A percentile compares a stretch with the other conserved stretches of the same genome.
Evolutionary conservation across 257 asterid species (phyloP).

Genomic region (Solanum tarapatanum): DNA sequence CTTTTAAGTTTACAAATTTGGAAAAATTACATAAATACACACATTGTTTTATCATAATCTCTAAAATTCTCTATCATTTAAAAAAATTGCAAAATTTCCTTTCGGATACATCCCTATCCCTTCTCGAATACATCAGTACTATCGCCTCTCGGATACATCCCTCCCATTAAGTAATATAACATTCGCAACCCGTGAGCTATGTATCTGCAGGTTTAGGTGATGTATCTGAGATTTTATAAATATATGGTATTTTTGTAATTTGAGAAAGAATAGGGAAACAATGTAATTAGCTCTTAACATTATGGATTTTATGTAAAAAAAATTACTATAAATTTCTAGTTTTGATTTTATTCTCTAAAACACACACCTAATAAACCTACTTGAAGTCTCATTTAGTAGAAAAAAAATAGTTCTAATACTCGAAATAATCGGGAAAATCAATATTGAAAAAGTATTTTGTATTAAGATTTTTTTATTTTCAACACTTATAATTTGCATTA

Average conservation of each 20-base stretch:
- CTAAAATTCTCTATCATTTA: not conserved
- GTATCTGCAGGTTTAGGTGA: not conserved
- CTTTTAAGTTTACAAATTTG: not conserved
- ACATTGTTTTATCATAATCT: too few species aligned
- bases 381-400: not conserved
- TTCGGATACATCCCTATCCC: not conserved
- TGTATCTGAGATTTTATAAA: too few species aligned
- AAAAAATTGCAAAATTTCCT: too few species aligned
- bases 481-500: not conserved
- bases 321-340: not conserved
- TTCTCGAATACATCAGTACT: not conserved
- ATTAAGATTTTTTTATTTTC: not conserved
- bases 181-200: not conserved
- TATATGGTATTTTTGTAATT: not conserved
- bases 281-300: not conserved
- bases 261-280: not conserved
- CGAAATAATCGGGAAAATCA: not conserved
- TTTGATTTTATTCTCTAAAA: not conserved
- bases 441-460: not conserved
- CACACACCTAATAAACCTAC: not conserved
- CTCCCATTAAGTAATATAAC: not conserved
- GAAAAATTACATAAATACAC: too few species aligned
- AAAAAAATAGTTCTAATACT: not conserved
- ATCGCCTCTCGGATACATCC: too few species aligned
- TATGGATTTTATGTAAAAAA: too few species aligned